Evolutionary conservation across 257 asterid species (phyloP).

Genomic region (Fraxinus americana): DNA sequence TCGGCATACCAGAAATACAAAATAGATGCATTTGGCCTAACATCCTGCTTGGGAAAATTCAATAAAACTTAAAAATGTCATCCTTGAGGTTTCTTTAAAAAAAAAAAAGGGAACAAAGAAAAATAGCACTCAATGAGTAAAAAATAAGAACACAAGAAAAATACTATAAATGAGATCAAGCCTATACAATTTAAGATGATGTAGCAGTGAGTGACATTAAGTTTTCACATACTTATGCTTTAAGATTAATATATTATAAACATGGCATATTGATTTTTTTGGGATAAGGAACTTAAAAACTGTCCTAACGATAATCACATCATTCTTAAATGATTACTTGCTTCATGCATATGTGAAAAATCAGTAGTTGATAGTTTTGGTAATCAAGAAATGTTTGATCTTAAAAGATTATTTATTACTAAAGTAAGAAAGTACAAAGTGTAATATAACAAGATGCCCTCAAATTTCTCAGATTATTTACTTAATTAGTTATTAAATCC

Average conservation of each 20-base stretch:
- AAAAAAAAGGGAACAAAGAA: neutral
- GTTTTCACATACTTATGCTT: neutral
- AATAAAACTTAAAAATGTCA: constrained; percentile 21
- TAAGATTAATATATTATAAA: neutral
- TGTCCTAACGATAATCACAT: neutral
- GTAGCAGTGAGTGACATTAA: neutral
- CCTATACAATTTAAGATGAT: neutral
- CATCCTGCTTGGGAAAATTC: constrained; percentile 49
- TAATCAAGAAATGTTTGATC: neutral
- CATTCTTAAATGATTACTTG: neutral
- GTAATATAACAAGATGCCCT: neutral
- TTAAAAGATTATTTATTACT: neutral
- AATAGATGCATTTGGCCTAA: constrained; percentile 60
- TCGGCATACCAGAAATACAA: constrained; percentile 94
- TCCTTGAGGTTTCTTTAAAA: neutral
- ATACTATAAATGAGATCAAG: neutral
- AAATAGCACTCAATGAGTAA: neutral
- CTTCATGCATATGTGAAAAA: neutral
- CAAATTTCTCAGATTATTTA: neutral
- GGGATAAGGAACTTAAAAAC: neutral
- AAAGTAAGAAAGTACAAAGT: no score
- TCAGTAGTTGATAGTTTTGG: neutral
- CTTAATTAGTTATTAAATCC: no score
- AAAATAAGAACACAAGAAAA: neutral
- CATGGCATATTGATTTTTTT: neutral